Evolutionary conservation across 345 rosid genomes (phyloP), one percentile per base, ranked within the genome.

Genomic region (Noccaea bulbosa): DNA sequence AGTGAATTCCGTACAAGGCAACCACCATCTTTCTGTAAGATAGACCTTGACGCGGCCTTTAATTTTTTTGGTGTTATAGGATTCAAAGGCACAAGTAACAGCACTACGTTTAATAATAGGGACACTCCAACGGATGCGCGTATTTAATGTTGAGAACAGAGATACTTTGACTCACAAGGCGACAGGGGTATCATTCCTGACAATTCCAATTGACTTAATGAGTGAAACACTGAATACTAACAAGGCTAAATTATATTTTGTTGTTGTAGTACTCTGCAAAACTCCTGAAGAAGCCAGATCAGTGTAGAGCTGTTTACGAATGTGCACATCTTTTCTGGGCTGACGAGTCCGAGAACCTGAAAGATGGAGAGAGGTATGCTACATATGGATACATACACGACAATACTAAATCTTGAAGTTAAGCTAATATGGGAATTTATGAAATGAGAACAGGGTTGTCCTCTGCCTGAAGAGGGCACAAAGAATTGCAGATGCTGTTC

Each of bases 221-320:
- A 41, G 56, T 54, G 44, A 15, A 60, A 34, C 8, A 67, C 54
- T 55, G 53, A 15, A 43, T 47, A 57, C 59, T 56, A 48, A 43
- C 54, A 15, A 32, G 67, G 30, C 6, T 57, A 57, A 64, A 14
- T 24, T 70, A 49, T 15, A 22, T 51, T 48, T 20, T 55, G 59
- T 69, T 70, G 83, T 77, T 75, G 76, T 87, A 93, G 99, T 93
- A 93, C 77, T 91, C 97, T 62, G 96, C 96, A 45, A 91, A 80
- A 81, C 97, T 93, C 58, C 83, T 93, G 61, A 93, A 83, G 91
- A 93, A 91, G 87, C 95, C 99, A 80, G 99, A 93, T 81, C 99
- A 93, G 62, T 91, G 99, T 76, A 87, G 93, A 86, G 99, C 99
- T 69, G 86, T 91, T 70, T 93, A 88, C 64, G 96, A 87, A 24